phyloP scores from a whole-genome alignment of 1,284 basidiomycete species.

The Melampsora larici-populina region DNA sequence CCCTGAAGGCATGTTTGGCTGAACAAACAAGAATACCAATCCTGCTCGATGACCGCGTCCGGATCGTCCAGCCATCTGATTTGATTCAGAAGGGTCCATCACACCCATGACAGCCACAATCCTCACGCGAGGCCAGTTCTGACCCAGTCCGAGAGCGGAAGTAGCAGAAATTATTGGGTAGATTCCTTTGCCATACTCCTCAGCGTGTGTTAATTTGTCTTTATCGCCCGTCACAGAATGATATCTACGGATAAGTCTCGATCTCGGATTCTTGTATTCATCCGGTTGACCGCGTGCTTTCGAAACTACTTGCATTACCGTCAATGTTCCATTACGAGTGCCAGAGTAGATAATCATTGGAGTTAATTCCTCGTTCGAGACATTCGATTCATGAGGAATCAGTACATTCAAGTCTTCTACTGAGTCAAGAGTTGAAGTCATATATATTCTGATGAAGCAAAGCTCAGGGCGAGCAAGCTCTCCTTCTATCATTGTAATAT shows the following conservation, averaged over 20 bases:
- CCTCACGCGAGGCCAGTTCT: constrained; percentile 16
- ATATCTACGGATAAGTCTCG: background rate
- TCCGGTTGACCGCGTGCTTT: background rate
- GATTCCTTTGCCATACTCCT: background rate
- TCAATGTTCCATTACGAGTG: background rate
- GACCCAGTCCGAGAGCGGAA: constrained; percentile 10
- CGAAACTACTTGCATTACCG: background rate
- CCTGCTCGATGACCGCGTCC: too few species aligned
- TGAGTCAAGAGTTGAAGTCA: background rate
- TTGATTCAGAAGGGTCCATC: background rate
- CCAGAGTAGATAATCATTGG: background rate
- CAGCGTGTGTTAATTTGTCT: background rate
- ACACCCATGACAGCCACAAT: constrained; percentile 2
- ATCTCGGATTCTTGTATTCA: background rate
- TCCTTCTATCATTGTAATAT: background rate
- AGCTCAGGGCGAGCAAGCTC: constrained; percentile 5
- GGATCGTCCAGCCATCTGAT: too few species aligned
- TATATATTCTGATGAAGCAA: background rate
- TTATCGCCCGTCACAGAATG: background rate
- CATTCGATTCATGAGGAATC: too few species aligned
- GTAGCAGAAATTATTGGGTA: background rate
- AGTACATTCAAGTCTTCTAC: background rate
- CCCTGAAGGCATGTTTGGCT: background rate
- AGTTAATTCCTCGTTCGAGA: background rate
- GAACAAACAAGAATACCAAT: too few species aligned